Evolutionary conservation across 352 stramenopile species (phyloP), one percentile per base, ranked within the genome.

Genomic region (Phytophthora sansomeana): DNA sequence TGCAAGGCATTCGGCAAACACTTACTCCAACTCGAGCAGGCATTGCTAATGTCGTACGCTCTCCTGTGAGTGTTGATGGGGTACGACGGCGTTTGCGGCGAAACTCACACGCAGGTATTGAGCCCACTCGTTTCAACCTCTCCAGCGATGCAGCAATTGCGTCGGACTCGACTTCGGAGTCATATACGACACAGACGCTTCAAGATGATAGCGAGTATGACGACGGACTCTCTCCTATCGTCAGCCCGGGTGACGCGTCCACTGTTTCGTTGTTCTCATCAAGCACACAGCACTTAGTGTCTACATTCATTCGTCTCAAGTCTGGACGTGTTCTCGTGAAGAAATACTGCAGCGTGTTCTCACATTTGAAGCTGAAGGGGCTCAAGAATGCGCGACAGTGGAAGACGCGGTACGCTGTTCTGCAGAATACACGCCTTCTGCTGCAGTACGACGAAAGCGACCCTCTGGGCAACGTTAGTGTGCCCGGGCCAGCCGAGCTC

Each of bases 371-470:
- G 53, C 64, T 91, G 53, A 89, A 84, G 42, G 77, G 83, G 16
- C 70, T 78, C 47, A 78, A 75, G 43, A 90, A 78, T 43, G 68
- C 73, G 32, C 72, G 83, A 8, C 73, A 90, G 52, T 96, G 88
- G 88, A 96, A 96, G 62, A 85, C 83, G 29, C 86, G 88, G n/a
- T 95, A 83, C 50, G 88, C 88, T 2, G 81, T 95, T 28, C 55
- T 96, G 24, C 77, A 95, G 41, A 88, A 80, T 42, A 64, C 79
- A 43, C 75, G 79, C 13, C 69, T 96, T 33, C 53, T 91, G 38
- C 73, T 96, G 19, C 85, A 91, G 56, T 81, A 91, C 56, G 83
- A 94, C 41, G 85, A 92, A 35, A 74, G 64, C 9, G 71, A 74
- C 7, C 41, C 68, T n/a, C 28, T 58, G 33, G 56, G 44, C 10